Evolutionary conservation across 768 basidiomycete species (phyloP).

Genomic region (Hygrocybe coccinea): DNA sequence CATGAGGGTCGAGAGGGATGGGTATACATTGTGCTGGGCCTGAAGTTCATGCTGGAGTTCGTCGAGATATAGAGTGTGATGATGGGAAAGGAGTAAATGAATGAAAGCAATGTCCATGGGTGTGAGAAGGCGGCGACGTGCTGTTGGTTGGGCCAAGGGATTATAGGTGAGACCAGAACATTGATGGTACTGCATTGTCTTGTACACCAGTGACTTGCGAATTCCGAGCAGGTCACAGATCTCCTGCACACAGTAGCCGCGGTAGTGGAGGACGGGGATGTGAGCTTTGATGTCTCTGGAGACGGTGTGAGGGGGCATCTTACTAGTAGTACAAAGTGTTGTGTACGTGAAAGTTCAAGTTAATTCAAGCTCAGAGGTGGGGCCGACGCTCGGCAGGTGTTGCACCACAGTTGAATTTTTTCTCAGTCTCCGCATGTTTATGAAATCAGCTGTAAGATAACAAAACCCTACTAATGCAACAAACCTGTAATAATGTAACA

Average conservation of each 20-base stretch:
- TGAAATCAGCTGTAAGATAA: no score
- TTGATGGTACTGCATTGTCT: constrained; percentile 2
- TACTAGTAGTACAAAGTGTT: no score
- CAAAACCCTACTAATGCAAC: no score
- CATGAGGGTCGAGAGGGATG: background rate
- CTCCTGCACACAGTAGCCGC: constrained; percentile 12
- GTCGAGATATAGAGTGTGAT: constrained; percentile 8
- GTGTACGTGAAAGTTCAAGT: background rate
- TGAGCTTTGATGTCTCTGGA: constrained; percentile 13
- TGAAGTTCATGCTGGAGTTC: background rate
- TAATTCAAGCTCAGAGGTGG: no score
- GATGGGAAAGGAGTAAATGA: background rate
- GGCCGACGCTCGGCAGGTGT: no score
- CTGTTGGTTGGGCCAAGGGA: background rate
- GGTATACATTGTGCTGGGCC: background rate
- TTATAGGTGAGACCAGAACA: constrained; percentile 2
- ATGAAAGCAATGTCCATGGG: constrained; percentile 6
- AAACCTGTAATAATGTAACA: no score
- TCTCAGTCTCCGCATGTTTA: no score
- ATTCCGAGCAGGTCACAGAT: constrained; percentile 19
- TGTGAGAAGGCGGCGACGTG: constrained; percentile 5
- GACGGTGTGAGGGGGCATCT: background rate
- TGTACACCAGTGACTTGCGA: constrained; percentile 14
- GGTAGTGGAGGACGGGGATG: constrained; percentile 15
- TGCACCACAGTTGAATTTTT: no score